These are phyloP conservation scores for Tolypocladium ovalisporum DNA, from an alignment of 2,329 filamentous ascomycete genomes.

Conservation along the genomic window DNA sequence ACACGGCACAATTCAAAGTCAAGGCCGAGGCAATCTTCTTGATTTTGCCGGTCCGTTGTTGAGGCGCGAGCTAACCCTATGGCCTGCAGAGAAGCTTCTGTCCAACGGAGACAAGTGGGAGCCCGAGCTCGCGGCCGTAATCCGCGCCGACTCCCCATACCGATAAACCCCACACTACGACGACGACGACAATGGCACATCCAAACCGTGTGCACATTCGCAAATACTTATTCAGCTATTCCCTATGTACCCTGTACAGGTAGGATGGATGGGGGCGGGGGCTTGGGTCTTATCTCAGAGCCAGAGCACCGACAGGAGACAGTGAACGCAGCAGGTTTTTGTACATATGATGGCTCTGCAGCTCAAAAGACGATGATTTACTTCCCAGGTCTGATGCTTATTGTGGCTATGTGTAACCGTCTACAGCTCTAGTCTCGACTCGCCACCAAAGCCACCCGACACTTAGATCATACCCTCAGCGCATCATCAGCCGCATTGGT, in stretches of 20 bases:
- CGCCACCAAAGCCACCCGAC: neutral
- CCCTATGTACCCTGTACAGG: neutral
- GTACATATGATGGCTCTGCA: neutral
- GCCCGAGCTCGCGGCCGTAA: conserved; percentile 84
- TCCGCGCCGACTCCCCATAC: conserved; percentile 88
- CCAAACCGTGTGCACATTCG: neutral
- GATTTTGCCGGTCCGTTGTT: neutral
- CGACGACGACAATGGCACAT: neutral
- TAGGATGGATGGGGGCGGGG: neutral
- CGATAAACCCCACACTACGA: conserved; percentile 38
- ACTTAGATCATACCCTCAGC: neutral
- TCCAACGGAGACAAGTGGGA: conserved; percentile 95
- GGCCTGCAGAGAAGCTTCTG: conserved; percentile 60
- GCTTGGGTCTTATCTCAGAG: neutral
- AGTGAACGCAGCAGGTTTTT: neutral
- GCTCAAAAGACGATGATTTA: neutral
- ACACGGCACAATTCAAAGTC: neutral
- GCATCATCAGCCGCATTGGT: neutral
- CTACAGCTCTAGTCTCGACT: neutral
- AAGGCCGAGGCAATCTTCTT: neutral
- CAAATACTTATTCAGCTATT: neutral
- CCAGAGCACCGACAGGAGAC: neutral
- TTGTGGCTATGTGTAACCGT: neutral
- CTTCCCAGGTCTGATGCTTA: neutral
- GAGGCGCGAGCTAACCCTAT: conserved; percentile 9